Evolutionary conservation across 352 stramenopile genomes (phyloP), one percentile per base, ranked within the genome.

Genomic region (Globisporangium spiculum): DNA sequence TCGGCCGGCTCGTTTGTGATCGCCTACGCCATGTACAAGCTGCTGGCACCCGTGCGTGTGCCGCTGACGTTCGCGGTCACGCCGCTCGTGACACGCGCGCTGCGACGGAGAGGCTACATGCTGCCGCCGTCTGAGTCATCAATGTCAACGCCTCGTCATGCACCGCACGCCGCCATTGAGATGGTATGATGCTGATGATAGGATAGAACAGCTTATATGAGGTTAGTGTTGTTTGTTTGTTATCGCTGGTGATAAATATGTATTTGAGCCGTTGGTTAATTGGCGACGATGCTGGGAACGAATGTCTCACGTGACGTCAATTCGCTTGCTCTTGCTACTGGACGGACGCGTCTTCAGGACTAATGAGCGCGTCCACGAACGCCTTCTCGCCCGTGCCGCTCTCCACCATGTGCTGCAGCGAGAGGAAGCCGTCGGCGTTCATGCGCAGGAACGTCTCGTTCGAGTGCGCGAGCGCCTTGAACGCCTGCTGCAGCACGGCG

Each of bases 401-500:
- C 60, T 90, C 78, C 46, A 91, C 75, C 86, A 93, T 92, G 73
- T 93, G 86, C 74, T 95, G 88, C 60, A 95, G 80, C 0, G 88
- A 96, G 50, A 93, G 65, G 60, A 94, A 94, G 0, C 88, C 88
- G 50, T 92, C 75, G 14, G 76, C 74, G 58, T 94, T 96, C 80
- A 96, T 88, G 14, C 88, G 83, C 59, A 96, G 69, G 55, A 92
- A 96, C 14, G 88, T 90, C 67, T 96, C 88, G 46, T 91, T 84
- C 4, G 88, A 91, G 73, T 92, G 69, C 6, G 70, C 70, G 6
- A 96, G 74, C 16, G 85, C 88, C 68, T 94, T 92, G 66, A 96
- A 89, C 12, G 84, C 86, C 52, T 91, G 83, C 63, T 96, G 88
- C 34, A 96, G 75, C 67, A 96, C 80, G 0, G 77, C 86, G 18